phyloP scores from a whole-genome alignment of 345 rosid species.

The Corchorus capsularis region DNA sequence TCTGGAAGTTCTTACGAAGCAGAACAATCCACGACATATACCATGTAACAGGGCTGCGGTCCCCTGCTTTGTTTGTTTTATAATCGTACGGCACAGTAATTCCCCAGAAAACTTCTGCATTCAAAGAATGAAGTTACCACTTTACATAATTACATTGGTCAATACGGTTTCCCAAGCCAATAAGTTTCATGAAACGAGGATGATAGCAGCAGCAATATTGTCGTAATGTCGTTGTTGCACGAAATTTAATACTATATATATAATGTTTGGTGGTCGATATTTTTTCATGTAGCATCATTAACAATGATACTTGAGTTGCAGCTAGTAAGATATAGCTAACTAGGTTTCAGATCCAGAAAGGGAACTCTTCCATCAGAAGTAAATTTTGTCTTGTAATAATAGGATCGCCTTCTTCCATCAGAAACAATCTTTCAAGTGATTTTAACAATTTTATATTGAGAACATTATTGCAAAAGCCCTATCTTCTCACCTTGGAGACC shows the following conservation, averaged over 20 bases:
- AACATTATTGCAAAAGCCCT: neutral
- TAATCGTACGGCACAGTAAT: neutral
- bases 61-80: conserved; percentile 17
- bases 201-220: neutral
- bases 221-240: neutral
- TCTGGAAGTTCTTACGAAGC: conserved; percentile 18
- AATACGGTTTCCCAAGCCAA: neutral
- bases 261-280: neutral
- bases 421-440: neutral
- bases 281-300: neutral
- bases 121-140: conserved; percentile 2
- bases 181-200: neutral
- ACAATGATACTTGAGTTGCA: neutral
- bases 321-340: neutral
- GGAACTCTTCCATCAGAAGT: neutral
- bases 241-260: neutral
- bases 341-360: neutral
- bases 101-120: neutral
- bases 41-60: conserved; percentile 22
- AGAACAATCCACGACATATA: conserved; percentile 22
- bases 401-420: neutral
- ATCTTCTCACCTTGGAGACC: conserved; percentile 15
- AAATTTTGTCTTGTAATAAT: neutral
- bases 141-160: neutral
- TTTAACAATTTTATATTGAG: neutral